Evolutionary conservation across 805 yeast genomes (phyloP).

Genomic region (Teunomyces panamensis): DNA sequence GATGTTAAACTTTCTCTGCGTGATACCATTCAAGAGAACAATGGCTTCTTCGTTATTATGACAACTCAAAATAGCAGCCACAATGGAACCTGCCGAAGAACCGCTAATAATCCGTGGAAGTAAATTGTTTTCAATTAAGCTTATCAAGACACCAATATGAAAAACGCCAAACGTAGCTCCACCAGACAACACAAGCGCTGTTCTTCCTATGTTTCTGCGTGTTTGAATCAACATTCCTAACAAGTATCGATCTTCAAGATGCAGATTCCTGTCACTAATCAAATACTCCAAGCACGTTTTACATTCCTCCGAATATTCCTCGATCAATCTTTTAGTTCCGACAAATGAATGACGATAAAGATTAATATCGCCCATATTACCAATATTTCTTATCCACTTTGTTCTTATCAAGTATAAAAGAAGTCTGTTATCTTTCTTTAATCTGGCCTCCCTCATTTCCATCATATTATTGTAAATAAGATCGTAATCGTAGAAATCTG

Average conservation of each 20-base stretch:
- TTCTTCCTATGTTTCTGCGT: slow-evolving; percentile 86
- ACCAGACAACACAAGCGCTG: slow-evolving; percentile 92
- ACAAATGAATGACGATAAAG: slow-evolving; percentile 75
- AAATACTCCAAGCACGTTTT: slow-evolving; percentile 42
- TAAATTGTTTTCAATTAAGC: slow-evolving; percentile 68
- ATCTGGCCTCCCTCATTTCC: slow-evolving; percentile 60
- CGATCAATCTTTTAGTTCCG: slow-evolving; percentile 83
- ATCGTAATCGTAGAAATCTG: slow-evolving; percentile 71
- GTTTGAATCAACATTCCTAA: slow-evolving; percentile 83
- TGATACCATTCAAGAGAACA: slow-evolving; percentile 56
- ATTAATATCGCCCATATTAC: slow-evolving; percentile 79
- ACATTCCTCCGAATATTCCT: slow-evolving; percentile 81
- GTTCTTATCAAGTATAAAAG: slow-evolving; percentile 77
- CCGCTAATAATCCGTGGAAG: slow-evolving; percentile 90
- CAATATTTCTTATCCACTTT: slow-evolving; percentile 79
- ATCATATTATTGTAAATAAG: slow-evolving; percentile 50
- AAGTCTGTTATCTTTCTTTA: slow-evolving; percentile 52
- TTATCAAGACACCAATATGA: slow-evolving; percentile 87
- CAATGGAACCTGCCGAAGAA: slow-evolving; percentile 93
- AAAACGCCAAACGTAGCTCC: slow-evolving; percentile 93
- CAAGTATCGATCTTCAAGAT: slow-evolving; percentile 64
- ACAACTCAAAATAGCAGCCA: slow-evolving; percentile 84
- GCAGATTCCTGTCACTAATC: slow-evolving; percentile 34
- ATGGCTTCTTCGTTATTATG: slow-evolving; percentile 70
- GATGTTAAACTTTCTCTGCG: slow-evolving; percentile 52